Base-by-base conservation (phyloP, 129 eudicot species). In the Escallonia rubra region DNA sequence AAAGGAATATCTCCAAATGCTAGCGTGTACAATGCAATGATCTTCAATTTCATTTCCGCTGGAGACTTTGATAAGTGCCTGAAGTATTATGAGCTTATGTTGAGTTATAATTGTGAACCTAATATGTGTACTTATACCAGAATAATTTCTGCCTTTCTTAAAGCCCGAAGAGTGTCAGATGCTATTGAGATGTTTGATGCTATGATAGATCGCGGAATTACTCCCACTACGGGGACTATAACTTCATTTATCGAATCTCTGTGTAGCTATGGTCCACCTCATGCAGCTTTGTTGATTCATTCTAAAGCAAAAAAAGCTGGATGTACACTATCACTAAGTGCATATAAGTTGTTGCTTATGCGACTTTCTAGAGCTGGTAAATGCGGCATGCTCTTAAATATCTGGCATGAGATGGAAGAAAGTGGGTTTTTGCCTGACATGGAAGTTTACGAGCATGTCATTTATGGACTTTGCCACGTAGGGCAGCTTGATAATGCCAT, bases 191-290 rank as follows among this genome's bases (percentile, higher is more conserved):
- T 86, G 86, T 86, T 86, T 48, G 95, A 93, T 74, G 80, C 78
- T 44, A 93, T 86, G 99, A 39, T 89, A 48, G 66, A 57, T 55
- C 68, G 72, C 42, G 86, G 86, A 61, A 69, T 93, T 23, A 65
- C 70, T 61, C 92, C 95, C 12, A 7, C 90, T n/a, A 78, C 85
- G 3, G 99, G 99, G 57, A 77, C 70, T 9, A 42, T 84, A 63
- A 84, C 99, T 38, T 76, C 82, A 2, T 78, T 93, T 62, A 74
- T 93, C 38, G 82, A 82, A 59, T 69, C 79, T 16, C 45, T 89
- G 23, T 89, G 90, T 70, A 71, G 90, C 48, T 93, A 80, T 59
- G 99, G 99, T 41, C 99, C 99, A 13, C 96, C 99, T 39, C 89
- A 93, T 74, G 96, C 99, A 41, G 96, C 95, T 34, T 62, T 93